Evolutionary conservation across 352 stramenopile species (phyloP).

Genomic region (Globisporangium cylindrosporum): DNA sequence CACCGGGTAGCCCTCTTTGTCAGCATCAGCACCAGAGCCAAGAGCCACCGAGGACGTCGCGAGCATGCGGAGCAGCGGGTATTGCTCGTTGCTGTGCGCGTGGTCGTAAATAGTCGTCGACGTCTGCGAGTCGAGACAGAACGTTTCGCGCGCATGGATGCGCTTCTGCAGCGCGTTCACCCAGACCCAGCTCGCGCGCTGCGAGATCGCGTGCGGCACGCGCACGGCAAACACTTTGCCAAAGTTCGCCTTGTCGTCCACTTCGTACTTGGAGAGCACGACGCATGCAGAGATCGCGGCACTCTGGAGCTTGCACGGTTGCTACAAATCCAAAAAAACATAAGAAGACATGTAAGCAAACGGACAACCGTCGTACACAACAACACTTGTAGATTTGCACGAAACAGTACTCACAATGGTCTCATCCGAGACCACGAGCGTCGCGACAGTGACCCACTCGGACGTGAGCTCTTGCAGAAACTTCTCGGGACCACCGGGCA

Average conservation of each 20-base stretch:
- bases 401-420: slow-evolving; percentile 27
- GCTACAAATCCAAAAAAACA: slow-evolving; percentile 17
- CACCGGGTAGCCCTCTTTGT: slow-evolving; percentile 30
- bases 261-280: slow-evolving; percentile 39
- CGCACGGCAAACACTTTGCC: slow-evolving; percentile 40
- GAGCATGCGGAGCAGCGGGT: slow-evolving; percentile 45
- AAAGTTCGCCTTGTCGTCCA: slow-evolving; percentile 27
- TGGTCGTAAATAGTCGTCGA: slow-evolving; percentile 51
- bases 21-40: background rate
- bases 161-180: slow-evolving; percentile 35
- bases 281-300: slow-evolving; percentile 21
- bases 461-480: slow-evolving; percentile 47
- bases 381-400: background rate
- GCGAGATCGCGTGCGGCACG: slow-evolving; percentile 40
- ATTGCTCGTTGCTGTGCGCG: slow-evolving; percentile 24
- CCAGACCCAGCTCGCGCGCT: slow-evolving; percentile 49
- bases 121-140: slow-evolving; percentile 64
- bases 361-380: background rate
- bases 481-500: slow-evolving; percentile 35
- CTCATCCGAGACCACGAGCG: slow-evolving; percentile 54
- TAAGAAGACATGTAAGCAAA: background rate
- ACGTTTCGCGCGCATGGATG: slow-evolving; percentile 38
- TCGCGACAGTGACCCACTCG: slow-evolving; percentile 43
- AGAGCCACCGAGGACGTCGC: slow-evolving; percentile 30
- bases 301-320: slow-evolving; percentile 24